Evolutionary conservation across 2,329 filamentous ascomycete genomes (phyloP).

Genomic region (Emergomyces pasteurianus): DNA sequence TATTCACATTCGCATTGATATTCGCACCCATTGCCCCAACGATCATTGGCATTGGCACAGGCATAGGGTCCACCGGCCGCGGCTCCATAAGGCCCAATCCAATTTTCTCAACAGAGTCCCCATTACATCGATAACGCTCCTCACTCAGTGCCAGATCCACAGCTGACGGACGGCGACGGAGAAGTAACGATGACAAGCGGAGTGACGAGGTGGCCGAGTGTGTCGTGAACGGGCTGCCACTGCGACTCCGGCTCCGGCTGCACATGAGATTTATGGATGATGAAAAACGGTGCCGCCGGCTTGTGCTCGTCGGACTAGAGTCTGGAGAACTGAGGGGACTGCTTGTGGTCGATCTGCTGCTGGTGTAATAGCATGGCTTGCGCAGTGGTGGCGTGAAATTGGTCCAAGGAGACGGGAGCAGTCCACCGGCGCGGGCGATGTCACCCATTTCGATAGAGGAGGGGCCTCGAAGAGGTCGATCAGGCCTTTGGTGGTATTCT

Average conservation of each 20-base stretch:
- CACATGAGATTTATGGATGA: constrained; percentile 9
- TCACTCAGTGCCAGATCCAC: constrained; percentile 34
- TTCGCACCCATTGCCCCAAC: constrained; percentile 8
- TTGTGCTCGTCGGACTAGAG: constrained; percentile 15
- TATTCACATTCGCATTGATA: constrained; percentile 3
- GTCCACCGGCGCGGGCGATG: background rate
- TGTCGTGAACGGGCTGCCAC: constrained; percentile 20
- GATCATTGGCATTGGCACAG: constrained; percentile 5
- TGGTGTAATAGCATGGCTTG: constrained; percentile 20
- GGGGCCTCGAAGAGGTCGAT: constrained; percentile 14
- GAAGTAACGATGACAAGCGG: constrained; percentile 20
- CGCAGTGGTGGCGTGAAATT: constrained; percentile 20
- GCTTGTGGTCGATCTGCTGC: constrained; percentile 20
- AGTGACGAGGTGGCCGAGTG: constrained; percentile 17
- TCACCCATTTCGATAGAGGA: constrained; percentile 6
- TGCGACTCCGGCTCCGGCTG: constrained; percentile 16
- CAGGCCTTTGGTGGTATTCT: constrained; percentile 12
- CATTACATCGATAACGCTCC: constrained; percentile 29
- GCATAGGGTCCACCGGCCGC: constrained; percentile 27
- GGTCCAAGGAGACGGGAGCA: constrained; percentile 17
- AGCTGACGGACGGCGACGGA: constrained; percentile 32
- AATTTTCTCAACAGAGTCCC: constrained; percentile 27
- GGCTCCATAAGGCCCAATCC: constrained; percentile 35
- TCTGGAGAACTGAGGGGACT: constrained; percentile 22
- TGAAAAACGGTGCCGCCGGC: constrained; percentile 16